These are phyloP conservation scores for Blastocystis sp. DNA, from an alignment of 352 stramenopile genomes.

Conservation along the genomic window DNA sequence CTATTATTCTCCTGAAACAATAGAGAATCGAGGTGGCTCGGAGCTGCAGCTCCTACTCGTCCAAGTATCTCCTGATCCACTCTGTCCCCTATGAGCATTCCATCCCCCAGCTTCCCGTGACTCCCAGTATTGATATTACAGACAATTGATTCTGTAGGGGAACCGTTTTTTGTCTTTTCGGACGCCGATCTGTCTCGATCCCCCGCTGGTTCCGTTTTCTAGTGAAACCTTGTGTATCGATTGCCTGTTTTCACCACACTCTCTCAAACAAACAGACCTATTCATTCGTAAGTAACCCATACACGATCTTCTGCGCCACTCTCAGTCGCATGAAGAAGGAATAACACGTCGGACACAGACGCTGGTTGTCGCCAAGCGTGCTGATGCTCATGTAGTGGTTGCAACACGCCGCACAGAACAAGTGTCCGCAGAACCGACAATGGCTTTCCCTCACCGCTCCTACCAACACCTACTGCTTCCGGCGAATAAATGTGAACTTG, in stretches of 20 bases:
- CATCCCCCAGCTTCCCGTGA: background rate
- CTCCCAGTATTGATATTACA: background rate
- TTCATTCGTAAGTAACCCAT: background rate
- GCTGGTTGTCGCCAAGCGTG: slow-evolving; percentile 12
- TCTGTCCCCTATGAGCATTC: background rate
- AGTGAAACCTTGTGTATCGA: too few relatives aligned
- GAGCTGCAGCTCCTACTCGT: background rate
- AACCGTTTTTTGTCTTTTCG: background rate
- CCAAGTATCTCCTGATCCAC: background rate
- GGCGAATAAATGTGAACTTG: slow-evolving; percentile 16
- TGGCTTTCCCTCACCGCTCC: background rate
- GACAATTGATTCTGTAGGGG: background rate
- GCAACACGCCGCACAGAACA: slow-evolving; percentile 38
- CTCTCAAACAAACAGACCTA: too few relatives aligned
- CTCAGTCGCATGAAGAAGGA: background rate
- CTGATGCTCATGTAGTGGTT: slow-evolving; percentile 5
- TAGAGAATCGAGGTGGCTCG: background rate
- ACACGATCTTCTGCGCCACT: background rate
- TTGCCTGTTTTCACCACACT: too few relatives aligned
- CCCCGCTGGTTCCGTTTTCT: background rate
- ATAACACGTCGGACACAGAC: slow-evolving; percentile 19
- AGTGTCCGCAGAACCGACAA: slow-evolving; percentile 18
- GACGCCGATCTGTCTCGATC: background rate
- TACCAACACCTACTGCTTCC: slow-evolving; percentile 1
- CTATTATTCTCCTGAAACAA: too few relatives aligned